Base-by-base conservation (phyloP, 2,329 filamentous ascomycete species). In the Amylocarpus encephaloides region DNA sequence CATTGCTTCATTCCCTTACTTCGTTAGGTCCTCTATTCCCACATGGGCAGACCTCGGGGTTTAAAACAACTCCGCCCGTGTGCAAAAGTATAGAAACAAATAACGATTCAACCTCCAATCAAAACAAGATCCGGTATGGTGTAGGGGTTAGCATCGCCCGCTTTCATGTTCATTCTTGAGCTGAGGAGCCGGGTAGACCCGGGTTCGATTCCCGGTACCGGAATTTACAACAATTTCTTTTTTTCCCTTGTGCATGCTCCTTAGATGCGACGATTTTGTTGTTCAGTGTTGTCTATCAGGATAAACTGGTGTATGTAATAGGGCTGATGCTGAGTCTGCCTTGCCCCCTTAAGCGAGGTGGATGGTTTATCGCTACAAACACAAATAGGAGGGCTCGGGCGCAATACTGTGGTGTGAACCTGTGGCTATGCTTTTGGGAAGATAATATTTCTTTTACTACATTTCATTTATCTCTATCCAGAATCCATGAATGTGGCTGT, bases 181-280 rank as follows among this genome's bases (percentile, higher is more conserved):
- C 16, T 32, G 22, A 18, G 15, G n/a, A 5, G 11, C 33, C 35
- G 18, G 33, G 36, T 19, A 41, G 45, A 35, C 32, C 30, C 35
- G 45, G 45, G 45, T 47, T 47, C 45, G 36, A 47, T 34, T 47
- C 45, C 45, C 19, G 38, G n/a, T 16, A 16, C 18, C 38, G 38
- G 38, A 40, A 40, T 40, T 16, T 40, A 16, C 5, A 4, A 10
- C 4, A 18, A 16, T 40, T 45, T 15, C 1, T 11, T 22, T 6
- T 34, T 45, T 19, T 15, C n/a, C 12, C 13, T 22, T 19, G 13
- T 12, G 13, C 26, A 1, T 11, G 4, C 4, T 29, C 6, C 7
- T 6, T 4, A 15, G 9, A 30, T 30, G 2, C 41, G 12, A 35
- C 18, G 15, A 29, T 30, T n/a, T 46, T 22, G 5, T 43, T 33